Percentiles rank a stretch among this genome's conserved stretches.
These are phyloP conservation scores for Epichloe bromicola DNA, from an alignment of 2,329 filamentous ascomycete species.

Conservation along the genomic window DNA sequence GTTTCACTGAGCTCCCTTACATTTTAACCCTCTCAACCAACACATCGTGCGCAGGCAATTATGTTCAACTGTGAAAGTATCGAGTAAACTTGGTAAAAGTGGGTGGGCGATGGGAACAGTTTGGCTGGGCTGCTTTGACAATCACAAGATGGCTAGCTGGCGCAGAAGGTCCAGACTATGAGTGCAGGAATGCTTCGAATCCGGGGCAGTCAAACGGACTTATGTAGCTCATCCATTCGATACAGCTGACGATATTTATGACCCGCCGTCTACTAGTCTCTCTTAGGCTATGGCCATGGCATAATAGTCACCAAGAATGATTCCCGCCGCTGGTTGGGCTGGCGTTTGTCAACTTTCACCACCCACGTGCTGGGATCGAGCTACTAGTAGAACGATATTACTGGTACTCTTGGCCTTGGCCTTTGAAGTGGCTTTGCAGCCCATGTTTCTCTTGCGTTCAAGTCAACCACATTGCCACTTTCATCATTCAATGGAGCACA, in stretches of 20 bases:
- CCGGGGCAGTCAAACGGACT: not conserved
- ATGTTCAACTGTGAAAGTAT: constrained; percentile 4
- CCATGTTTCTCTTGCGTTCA: no score
- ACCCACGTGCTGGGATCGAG: no score
- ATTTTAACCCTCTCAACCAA: not conserved
- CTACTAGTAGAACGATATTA: no score
- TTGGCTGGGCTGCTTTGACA: not conserved
- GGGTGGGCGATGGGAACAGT: not conserved
- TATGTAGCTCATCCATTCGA: not conserved
- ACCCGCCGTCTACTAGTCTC: not conserved
- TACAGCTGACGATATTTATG: not conserved
- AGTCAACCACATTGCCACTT: no score
- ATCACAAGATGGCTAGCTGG: not conserved
- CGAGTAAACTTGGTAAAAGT: not conserved
- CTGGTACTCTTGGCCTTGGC: no score
- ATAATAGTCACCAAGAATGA: no score
- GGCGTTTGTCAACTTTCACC: no score
- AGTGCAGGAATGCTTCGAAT: not conserved
- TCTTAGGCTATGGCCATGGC: not conserved
- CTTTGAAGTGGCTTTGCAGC: no score
- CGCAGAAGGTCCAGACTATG: not conserved
- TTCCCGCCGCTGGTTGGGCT: no score
- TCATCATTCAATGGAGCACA: no score
- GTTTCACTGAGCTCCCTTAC: not conserved
- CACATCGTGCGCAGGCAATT: constrained; percentile 1